A percentile compares a stretch with the other conserved stretches of the same genome.
phyloP scores from a whole-genome alignment of 2,329 filamentous ascomycete genomes.

The Chaetoscypha palmicola region DNA sequence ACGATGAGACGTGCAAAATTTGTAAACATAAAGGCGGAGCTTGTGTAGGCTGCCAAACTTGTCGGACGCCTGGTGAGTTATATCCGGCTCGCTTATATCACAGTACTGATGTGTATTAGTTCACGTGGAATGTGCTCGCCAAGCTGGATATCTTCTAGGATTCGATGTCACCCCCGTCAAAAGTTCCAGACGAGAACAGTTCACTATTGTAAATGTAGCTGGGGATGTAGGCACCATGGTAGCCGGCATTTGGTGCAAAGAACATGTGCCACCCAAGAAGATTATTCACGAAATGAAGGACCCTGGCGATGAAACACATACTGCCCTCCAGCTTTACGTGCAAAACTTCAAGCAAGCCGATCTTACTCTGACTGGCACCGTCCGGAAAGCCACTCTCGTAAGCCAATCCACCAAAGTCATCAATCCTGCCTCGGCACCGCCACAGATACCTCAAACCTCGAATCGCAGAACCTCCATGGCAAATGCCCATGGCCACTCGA shows the following conservation, averaged over 20 bases:
- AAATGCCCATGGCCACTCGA: conserved; percentile 22
- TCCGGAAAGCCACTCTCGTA: conserved; percentile 73
- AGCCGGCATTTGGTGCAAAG: conserved; percentile 87
- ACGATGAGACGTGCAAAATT: conserved; percentile 72
- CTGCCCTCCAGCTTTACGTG: conserved; percentile 78
- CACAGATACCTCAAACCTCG: too few relatives aligned
- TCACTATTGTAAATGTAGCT: conserved; percentile 72
- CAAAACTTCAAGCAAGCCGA: conserved; percentile 94
- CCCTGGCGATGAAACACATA: conserved; percentile 59
- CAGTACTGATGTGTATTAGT: conserved; percentile 33
- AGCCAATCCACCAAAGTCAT: conserved; percentile 33
- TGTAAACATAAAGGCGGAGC: conserved; percentile 73
- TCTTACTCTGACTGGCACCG: conserved; percentile 79
- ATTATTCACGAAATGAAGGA: conserved; percentile 76
- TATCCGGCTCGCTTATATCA: not conserved
- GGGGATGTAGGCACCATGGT: conserved; percentile 76
- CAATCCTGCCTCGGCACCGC: conserved; percentile 28
- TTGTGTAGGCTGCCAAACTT: conserved; percentile 75
- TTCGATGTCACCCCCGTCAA: conserved; percentile 91
- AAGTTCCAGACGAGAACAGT: conserved; percentile 73
- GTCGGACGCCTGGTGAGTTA: conserved; percentile 43
- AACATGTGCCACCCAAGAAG: conserved; percentile 68
- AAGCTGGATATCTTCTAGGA: conserved; percentile 73
- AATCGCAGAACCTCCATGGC: conserved; percentile 51
- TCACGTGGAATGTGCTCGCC: conserved; percentile 86